A percentile compares a stretch with the other conserved stretches of the same genome.
phyloP scores from a whole-genome alignment of 2,329 filamentous ascomycete genomes.

The Byssoonygena ceratinophila region DNA sequence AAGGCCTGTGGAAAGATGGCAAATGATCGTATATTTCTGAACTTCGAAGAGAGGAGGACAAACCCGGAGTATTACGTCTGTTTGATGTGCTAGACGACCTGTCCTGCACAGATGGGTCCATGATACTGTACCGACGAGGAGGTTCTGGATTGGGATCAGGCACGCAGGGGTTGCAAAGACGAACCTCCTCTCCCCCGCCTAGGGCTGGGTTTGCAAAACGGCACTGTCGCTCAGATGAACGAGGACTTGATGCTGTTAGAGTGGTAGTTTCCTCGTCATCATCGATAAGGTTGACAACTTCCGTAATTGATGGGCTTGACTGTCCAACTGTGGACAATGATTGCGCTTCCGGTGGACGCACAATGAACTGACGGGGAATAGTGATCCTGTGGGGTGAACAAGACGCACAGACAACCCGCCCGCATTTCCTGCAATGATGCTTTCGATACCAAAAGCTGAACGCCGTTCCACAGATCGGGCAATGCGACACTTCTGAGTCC shows the following conservation, averaged over 20 bases:
- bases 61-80: neutral
- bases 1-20: constrained; percentile 19
- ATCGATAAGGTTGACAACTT: constrained; percentile 40
- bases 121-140: constrained; percentile 30
- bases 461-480: constrained; percentile 68
- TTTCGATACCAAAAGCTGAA: constrained; percentile 83
- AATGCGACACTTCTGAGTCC: constrained; percentile 68
- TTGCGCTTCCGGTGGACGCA: constrained; percentile 52
- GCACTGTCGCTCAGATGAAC: constrained; percentile 10
- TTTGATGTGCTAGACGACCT: neutral
- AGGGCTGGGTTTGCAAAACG: constrained; percentile 39
- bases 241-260: neutral
- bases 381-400: constrained; percentile 94
- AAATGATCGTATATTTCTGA: constrained; percentile 2
- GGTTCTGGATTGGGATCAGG: constrained; percentile 56
- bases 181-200: constrained; percentile 56
- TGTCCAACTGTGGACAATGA: constrained; percentile 34
- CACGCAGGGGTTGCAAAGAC: constrained; percentile 63
- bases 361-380: constrained; percentile 86
- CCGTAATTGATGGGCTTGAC: constrained; percentile 35
- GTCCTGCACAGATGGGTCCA: neutral
- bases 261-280: constrained; percentile 22
- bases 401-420: constrained; percentile 74
- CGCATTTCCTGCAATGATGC: constrained; percentile 95
- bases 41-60: neutral